A percentile compares a stretch with the other conserved stretches of the same genome.
These are phyloP conservation scores for Artemisia tridentata DNA, from an alignment of 129 eudicot genomes.

Conservation along the genomic window DNA sequence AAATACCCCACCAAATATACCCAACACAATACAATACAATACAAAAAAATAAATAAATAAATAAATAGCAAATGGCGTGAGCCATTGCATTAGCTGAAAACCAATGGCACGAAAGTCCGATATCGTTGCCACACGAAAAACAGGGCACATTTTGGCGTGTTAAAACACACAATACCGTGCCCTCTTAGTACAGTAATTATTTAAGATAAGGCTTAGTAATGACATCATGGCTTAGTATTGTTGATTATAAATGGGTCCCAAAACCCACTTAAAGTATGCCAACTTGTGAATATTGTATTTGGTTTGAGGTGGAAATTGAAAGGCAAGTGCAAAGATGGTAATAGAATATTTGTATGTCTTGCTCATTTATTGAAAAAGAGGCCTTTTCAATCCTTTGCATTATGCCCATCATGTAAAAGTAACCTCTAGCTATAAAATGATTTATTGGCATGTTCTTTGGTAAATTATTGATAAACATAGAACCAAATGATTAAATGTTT, in stretches of 20 bases:
- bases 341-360: slow-evolving; percentile 27
- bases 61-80: too few species aligned
- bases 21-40: too few species aligned
- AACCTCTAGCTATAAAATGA: not conserved
- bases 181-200: not conserved
- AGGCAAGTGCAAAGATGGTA: slow-evolving; percentile 29
- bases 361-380: slow-evolving; percentile 21
- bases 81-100: too few species aligned
- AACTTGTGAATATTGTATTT: slow-evolving; percentile 32
- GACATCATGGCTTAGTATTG: slow-evolving; percentile 42
- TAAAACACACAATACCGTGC: too few species aligned
- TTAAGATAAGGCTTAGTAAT: slow-evolving; percentile 32
- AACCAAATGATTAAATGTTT: slow-evolving; percentile 1
- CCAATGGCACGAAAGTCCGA: too few species aligned
- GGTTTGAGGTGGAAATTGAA: slow-evolving; percentile 39
- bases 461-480: slow-evolving; percentile 17
- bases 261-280: slow-evolving; percentile 35
- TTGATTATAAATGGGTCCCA: slow-evolving; percentile 36
- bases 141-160: too few species aligned
- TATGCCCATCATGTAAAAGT: slow-evolving; percentile 23
- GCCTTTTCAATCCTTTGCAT: slow-evolving; percentile 29
- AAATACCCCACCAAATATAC: too few species aligned
- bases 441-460: slow-evolving; percentile 11
- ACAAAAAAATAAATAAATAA: too few species aligned
- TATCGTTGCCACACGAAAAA: too few species aligned